Evolutionary conservation across 1,139 yeast genomes (phyloP).

Genomic region (Pichia sp.): DNA sequence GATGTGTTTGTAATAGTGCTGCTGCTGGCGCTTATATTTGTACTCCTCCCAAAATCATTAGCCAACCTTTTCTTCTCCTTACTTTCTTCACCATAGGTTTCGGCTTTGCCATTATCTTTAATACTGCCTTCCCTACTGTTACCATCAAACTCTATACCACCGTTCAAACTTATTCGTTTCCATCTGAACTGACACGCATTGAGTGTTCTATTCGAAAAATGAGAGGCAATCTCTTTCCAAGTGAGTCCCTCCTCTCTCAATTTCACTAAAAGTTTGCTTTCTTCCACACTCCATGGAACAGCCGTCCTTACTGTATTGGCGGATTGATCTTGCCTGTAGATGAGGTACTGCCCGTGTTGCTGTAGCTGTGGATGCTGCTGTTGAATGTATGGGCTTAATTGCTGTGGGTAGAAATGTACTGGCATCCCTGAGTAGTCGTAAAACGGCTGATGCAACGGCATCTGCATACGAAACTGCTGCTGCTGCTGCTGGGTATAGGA

Average conservation of each 20-base stretch:
- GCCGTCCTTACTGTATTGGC: constrained; percentile 28
- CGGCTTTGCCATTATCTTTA: neutral
- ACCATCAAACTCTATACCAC: constrained; percentile 6
- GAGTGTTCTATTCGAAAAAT: constrained; percentile 65
- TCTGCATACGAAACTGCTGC: neutral
- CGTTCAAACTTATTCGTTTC: constrained; percentile 43
- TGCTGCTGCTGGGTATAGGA: neutral
- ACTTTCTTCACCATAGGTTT: neutral
- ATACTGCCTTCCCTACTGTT: neutral
- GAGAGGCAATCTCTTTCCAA: constrained; percentile 71
- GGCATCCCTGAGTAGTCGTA: no score
- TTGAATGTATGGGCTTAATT: neutral
- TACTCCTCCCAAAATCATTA: neutral
- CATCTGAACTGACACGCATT: constrained; percentile 79
- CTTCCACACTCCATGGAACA: constrained; percentile 61
- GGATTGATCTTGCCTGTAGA: neutral
- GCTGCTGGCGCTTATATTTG: neutral
- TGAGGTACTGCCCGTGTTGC: neutral
- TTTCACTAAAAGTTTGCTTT: constrained; percentile 61
- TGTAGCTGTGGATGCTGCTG: constrained; percentile 2
- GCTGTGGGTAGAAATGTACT: neutral
- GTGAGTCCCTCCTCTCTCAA: constrained; percentile 68
- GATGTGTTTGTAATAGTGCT: neutral
- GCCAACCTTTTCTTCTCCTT: neutral
- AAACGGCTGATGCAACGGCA: no score